These are phyloP conservation scores for Plenodomus tracheiphilus DNA, from an alignment of 2,329 filamentous ascomycete genomes.

Conservation along the genomic window DNA sequence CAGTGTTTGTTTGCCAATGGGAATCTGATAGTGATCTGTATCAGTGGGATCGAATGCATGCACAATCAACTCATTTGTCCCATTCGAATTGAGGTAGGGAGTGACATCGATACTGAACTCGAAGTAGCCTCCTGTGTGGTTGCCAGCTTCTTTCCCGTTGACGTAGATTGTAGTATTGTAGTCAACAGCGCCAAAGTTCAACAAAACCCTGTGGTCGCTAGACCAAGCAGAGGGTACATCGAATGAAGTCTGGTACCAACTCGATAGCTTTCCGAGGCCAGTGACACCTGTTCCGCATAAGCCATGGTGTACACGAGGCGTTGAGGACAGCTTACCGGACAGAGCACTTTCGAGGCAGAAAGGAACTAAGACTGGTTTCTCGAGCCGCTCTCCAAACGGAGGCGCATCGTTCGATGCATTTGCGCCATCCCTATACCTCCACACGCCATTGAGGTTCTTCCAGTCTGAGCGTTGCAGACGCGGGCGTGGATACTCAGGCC, in stretches of 20 bases:
- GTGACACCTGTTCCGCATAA: slow-evolving; percentile 46
- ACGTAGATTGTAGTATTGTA: slow-evolving; percentile 63
- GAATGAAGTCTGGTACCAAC: slow-evolving; percentile 58
- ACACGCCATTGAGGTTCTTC: slow-evolving; percentile 63
- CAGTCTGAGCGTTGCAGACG: slow-evolving; percentile 58
- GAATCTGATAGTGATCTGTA: slow-evolving; percentile 57
- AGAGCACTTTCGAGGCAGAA: slow-evolving; percentile 60
- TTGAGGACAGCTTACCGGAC: slow-evolving; percentile 44
- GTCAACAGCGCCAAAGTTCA: slow-evolving; percentile 64
- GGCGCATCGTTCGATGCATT: slow-evolving; percentile 47
- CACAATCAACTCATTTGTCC: slow-evolving; percentile 58
- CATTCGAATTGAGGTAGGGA: slow-evolving; percentile 44
- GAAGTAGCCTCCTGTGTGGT: slow-evolving; percentile 65
- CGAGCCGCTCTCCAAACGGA: slow-evolving; percentile 50
- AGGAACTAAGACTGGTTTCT: slow-evolving; percentile 54
- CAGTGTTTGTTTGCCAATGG: slow-evolving; percentile 67
- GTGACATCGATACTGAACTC: slow-evolving; percentile 65
- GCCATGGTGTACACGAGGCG: slow-evolving; percentile 44
- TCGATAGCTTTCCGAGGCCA: slow-evolving; percentile 43
- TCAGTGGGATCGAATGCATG: slow-evolving; percentile 72
- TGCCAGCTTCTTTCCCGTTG: slow-evolving; percentile 57
- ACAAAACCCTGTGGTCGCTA: slow-evolving; percentile 47
- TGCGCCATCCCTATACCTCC: slow-evolving; percentile 55
- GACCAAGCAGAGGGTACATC: slow-evolving; percentile 54
- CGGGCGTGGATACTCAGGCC: slow-evolving; percentile 63